Evolutionary conservation across 2,329 filamentous ascomycete species (phyloP), one percentile per base, ranked within the genome.

Genomic region (Beauveria australis): DNA sequence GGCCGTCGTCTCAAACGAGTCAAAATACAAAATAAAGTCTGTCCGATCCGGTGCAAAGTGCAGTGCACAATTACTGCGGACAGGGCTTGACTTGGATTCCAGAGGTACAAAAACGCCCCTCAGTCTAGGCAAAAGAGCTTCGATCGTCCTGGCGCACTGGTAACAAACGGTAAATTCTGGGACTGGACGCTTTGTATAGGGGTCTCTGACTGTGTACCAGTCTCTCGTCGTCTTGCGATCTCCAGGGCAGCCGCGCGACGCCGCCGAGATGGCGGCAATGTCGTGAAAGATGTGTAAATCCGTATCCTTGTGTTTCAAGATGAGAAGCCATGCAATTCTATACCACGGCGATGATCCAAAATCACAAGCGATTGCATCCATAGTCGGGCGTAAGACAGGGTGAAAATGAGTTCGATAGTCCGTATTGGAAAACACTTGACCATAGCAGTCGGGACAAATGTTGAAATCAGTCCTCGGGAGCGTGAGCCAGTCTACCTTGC

Each of bases 381-480:
- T 80, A 3, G 80, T 76, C 5, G 83, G 78, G 18, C 85, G 83
- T 33, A 84, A 79, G 41, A 84, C 83, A 2, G 74, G 73, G 33
- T 75, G 71, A 67, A 96, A 91, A 40, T 85, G 78, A 18, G 82
- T 78, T 2, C 84, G 80, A 69, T 89, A 95, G 22, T 83, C 79
- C 0, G 89, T 89, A 26, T 82, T 78, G 16, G 80, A 80, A 65
- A 93, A 91, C 9, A 91, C 82, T 6, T 81, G 80, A 3, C 81
- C 79, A 71, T 89, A 91, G 74, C 93, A 97, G 14, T 83, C 84
- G 0, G 91, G 89, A 67, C 93, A 97, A 51, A 97, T 88, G 64
- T 90, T 85, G 66, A 97, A 89, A 14, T 86, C 81, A 63, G 86
- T 83, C 16, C 85, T 83, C 4, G 84, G 84, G 5, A 97, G 78